Evolutionary conservation across 495 filamentous ascomycete species (phyloP), one percentile per base, ranked within the genome.

Genomic region (Polyplosphaeria fusca): DNA sequence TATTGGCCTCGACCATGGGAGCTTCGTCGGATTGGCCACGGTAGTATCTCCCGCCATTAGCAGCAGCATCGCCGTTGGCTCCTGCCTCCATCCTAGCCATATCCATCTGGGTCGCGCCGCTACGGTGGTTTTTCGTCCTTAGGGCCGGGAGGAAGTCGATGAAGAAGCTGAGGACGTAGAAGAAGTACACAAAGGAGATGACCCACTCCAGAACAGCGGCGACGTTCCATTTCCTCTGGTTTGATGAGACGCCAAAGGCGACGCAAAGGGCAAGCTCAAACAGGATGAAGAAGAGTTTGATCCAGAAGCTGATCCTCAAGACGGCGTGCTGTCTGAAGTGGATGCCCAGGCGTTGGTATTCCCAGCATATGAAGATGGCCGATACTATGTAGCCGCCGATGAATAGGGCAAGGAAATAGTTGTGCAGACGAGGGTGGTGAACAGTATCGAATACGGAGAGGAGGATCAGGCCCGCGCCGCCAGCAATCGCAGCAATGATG

Each of bases 101-200:
- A 16, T 65, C 66, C 56, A 73, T 73, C 44, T 70, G 63, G 26
- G 73, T 69, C 32, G 70, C 69, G 27, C 60, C 53, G 41, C 55
- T 60, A 47, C 30, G 30, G 5, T 73, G 46, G 47, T 76, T 72
- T 55, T 84, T 86, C 3, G 82, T 88, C 13, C 79, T 76, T 1
- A 87, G 77, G 18, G 90, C 89, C 0, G 93, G 93, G 47, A 89
- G 74, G 32, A 98, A 77, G 68, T 98, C 93, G 65, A 97, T 74
- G 49, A 87, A 81, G 74, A 95, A 97, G 35, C 87, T 90, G 43
- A 95, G 79, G 38, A 95, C 76, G 70, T 94, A 96, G 64, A 89
- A 86, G 9, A 86, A 91, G 74, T 95, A 98, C 58, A 96, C 76
- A 62, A 97, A 84, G 20, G 91, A 85, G 57, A 98, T 86, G 47